Evolutionary conservation across 371 early-diverging fungal genomes (phyloP).

Genomic region (Apophysomyces ossiformis): DNA sequence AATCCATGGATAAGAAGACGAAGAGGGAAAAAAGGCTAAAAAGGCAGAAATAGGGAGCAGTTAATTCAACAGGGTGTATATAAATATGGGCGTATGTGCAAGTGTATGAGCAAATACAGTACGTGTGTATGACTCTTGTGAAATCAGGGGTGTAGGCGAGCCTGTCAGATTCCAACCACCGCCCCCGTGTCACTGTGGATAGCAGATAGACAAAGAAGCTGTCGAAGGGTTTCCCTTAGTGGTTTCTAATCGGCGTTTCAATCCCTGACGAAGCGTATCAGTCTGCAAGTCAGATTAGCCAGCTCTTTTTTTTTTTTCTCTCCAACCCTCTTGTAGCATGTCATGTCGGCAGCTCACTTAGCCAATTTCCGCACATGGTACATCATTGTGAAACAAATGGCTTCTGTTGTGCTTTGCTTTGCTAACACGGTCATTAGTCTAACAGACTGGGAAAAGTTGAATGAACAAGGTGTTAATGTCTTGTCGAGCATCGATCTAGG

Average conservation of each 20-base stretch:
- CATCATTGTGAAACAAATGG: neutral
- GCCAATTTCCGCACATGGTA: conserved; percentile 6
- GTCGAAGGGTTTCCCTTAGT: no score
- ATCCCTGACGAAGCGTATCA: neutral
- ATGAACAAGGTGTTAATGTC: neutral
- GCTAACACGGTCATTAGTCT: neutral
- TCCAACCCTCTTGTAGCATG: neutral
- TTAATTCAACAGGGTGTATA: conserved; percentile 5
- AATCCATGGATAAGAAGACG: conserved; percentile 43
- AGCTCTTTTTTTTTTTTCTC: neutral
- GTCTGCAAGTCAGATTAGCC: neutral
- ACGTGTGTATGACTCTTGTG: neutral
- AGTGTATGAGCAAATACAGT: neutral
- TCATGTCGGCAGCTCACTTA: conserved; percentile 5
- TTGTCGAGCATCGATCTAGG: neutral
- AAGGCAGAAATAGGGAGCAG: conserved; percentile 10
- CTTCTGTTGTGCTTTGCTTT: neutral
- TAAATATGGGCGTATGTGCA: neutral
- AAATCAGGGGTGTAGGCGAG: neutral
- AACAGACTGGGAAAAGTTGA: conserved; percentile 1
- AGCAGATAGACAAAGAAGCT: no score
- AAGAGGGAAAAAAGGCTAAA: conserved; percentile 13
- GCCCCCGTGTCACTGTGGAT: neutral
- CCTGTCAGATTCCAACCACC: neutral
- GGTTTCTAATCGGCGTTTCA: no score